Percentiles rank a stretch among this genome's conserved stretches.
Evolutionary conservation across 2,329 filamentous ascomycete species (phyloP).

Genomic region (Pseudocercospora macadamiae): DNA sequence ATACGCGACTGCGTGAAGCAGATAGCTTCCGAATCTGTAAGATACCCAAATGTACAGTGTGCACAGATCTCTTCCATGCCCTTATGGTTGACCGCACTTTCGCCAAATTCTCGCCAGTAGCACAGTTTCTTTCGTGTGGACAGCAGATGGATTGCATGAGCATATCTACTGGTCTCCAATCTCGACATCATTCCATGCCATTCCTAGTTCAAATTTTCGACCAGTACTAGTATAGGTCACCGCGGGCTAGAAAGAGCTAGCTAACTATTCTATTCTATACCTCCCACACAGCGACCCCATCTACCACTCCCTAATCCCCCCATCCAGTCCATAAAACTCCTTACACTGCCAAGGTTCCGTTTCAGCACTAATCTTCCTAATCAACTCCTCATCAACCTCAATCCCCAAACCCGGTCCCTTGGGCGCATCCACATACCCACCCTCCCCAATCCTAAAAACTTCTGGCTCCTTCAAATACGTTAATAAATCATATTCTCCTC

Average conservation of each 20-base stretch:
- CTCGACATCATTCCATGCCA: no score
- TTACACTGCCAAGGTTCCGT: conserved; percentile 67
- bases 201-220: no score
- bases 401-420: conserved; percentile 38
- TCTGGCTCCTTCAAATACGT: conserved; percentile 36
- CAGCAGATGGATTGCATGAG: no score
- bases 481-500: conserved; percentile 61
- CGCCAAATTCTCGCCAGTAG: no score
- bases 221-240: no score
- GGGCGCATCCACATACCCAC: conserved; percentile 30
- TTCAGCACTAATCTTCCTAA: conserved; percentile 61
- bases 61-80: no score
- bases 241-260: no score
- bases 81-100: no score
- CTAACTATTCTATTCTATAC: no score
- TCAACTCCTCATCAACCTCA: conserved; percentile 64
- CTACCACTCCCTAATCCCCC: conserved; percentile 69
- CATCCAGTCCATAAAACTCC: conserved; percentile 69
- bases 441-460: conserved; percentile 35
- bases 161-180: no score
- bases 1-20: neutral
- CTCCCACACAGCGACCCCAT: no score
- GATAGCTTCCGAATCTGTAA: neutral
- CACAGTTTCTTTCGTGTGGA: no score
- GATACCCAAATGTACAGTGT: conserved; percentile 6